Evolutionary conservation across 768 basidiomycete species (phyloP), one percentile per base, ranked within the genome.

Genomic region (Mycena pura): DNA sequence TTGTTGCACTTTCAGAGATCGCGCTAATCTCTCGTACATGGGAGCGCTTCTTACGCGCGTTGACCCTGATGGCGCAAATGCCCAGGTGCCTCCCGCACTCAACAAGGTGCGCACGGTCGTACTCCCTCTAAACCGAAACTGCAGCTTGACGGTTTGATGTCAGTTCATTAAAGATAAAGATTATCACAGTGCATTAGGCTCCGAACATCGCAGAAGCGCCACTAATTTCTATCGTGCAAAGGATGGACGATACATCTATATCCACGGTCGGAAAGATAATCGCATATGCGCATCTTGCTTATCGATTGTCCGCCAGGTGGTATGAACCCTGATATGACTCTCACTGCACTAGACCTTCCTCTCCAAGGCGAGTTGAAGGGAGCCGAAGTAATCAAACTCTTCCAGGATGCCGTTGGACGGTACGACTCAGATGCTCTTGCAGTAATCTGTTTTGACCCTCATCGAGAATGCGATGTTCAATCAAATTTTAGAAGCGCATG

Each of bases 191-290:
- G 44, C 17, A 5, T 14, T 62, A 11, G 53, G 40, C 47, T 24
- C 8, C 47, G 11, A 55, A 39, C 14, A 17, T 25, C 5, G 69
- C 65, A 45, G 44, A 28, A 47, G 32, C 1, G 60, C 63, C 24
- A 73, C 67, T 2, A 72, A 72, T 49, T 70, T 72, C 9, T 72
- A 73, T 57, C 68, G 57, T 45, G 66, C 69, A 6, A 68, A 63
- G 38, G 70, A 72, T 24, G 71, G 66, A 10, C 63, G 66, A 19
- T 73, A 66, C 39, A 69, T 66, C 32, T 71, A 73, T 52, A 21
- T 70, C 4, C 69, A 73, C 38, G 68, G 72, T 69, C 19, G 4
- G 27, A 5, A 45, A 15, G 15, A 28, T 25, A 15, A 14, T 45
- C 24, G 17, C 10, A 6, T 6, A 17, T 17, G 25, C 14, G 17